Conservation (phyloP, 1,139 yeast species). For the Suhomyces chickasaworum region DNA sequence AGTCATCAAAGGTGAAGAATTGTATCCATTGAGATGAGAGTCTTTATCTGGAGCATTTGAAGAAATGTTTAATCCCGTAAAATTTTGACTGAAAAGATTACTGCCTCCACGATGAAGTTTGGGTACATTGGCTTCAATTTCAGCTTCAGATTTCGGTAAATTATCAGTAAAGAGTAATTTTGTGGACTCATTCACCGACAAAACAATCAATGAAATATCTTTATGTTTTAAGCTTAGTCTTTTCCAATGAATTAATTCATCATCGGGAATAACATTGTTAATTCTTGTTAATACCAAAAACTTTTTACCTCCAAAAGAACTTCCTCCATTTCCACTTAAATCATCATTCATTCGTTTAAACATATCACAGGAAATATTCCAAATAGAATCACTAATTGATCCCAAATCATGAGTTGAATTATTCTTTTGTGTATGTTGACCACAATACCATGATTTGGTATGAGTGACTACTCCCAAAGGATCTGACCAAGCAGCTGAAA, state of each 20-base stretch:
- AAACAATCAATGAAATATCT: conserved; percentile 66
- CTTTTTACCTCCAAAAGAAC: conserved; percentile 45
- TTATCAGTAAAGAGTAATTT: conserved; percentile 49
- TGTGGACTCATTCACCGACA: conserved; percentile 70
- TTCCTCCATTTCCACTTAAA: conserved; percentile 32
- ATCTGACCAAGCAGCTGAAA: conserved; percentile 88
- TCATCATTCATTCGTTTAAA: conserved; percentile 42
- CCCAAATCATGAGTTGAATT: conserved; percentile 33
- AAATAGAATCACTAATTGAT: conserved; percentile 42
- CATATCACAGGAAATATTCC: conserved; percentile 39
- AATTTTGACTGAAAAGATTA: not conserved
- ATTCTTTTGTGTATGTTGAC: conserved; percentile 17
- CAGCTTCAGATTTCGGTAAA: conserved; percentile 10
- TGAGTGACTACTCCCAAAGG: conserved; percentile 69
- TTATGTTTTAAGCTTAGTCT: conserved; percentile 61
- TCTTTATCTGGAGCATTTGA: conserved; percentile 4
- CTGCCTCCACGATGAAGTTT: not conserved
- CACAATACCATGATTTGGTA: conserved; percentile 67
- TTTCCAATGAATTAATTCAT: conserved; percentile 77
- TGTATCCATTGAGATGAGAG: conserved; percentile 5
- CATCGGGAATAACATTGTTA: conserved; percentile 75
- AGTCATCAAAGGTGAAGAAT: conserved; percentile 30
- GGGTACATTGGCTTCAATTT: conserved; percentile 8
- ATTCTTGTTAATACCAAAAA: conserved; percentile 68
- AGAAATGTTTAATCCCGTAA: not conserved